Evolutionary conservation across 192 early-diverging fungal species (phyloP), one percentile per base, ranked within the genome.

Genomic region (Coemansia sp.): DNA sequence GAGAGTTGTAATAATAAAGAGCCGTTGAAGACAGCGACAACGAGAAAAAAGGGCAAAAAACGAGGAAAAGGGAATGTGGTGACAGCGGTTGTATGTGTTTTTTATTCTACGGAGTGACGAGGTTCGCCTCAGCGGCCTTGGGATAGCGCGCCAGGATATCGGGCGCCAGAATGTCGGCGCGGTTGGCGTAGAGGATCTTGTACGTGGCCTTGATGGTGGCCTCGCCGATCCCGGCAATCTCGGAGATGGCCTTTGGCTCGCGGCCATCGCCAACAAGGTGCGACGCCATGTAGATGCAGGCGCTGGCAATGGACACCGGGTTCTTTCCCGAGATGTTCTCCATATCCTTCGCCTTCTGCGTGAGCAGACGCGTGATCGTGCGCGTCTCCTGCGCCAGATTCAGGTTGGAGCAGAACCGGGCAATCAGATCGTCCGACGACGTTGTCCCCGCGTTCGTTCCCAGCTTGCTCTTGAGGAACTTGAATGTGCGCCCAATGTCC

Each of bases 241-340:
- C 71, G 26, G 93, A 92, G 56, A 99, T 93, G 16, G 93, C 91
- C 60, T 85, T 87, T 2, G 95, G 92, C 4, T 86, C 77, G 41
- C 92, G 87, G 11, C 85, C 84, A 37, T 88, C 78, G 21, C 82
- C 79, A 47, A 87, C 89, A 4, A 99, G 72, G 52, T 88, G 87
- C 39, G 88, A 90, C 11, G 87, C 90, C 85, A 97, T 87, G 68
- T 94, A 99, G 56, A 99, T 91, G 45, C 92, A 92, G 2, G 93
- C 94, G 3, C 95, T 96, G 5, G 96, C 95, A 60, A 99, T 90
- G 0, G 95, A 92, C 50, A 95, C 93, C 5, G 94, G 95, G 3
- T 87, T 91, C 57, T 95, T 95, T n/a, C 95, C 95, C 9, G 92
- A 94, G n/a, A 99, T 85, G 16, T 88, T 89, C 38, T 92, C 92